Evolutionary conservation across 805 yeast genomes (phyloP), one percentile per base, ranked within the genome.

Genomic region (Monosporozyma yasuniensis): DNA sequence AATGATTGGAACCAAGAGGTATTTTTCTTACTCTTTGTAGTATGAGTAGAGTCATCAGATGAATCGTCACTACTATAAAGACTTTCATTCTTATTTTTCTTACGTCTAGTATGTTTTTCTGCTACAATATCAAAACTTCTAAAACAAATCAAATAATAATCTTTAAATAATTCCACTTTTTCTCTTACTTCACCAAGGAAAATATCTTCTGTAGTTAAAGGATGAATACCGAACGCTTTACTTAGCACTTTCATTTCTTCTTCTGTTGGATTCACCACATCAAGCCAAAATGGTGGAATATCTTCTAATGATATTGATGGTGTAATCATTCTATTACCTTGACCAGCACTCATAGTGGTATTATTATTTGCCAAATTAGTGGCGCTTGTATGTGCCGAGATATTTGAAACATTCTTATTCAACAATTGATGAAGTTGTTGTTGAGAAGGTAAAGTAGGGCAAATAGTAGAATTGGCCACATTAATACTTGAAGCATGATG

Each of bases 191-290:
- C 99, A 1, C 96, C 96, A 28, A 90, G 69, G 52, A 86, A 84
- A 45, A 91, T 90, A 69, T 91, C 99, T 64, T 91, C 99, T 0
- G 97, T 87, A 0, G 99, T 91, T 58, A 91, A 76, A 0, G 99
- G 99, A 67, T 91, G 99, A 50, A 91, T 87, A 0, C 95, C 96
- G 69, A 91, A 91, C 0, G 97, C 81, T 60, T 88, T 88, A 25
- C 95, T 80, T 12, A 91, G 59, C 0, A 84, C 93, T 60, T 91
- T 89, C 95, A 93, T 87, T 66, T 91, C 99, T 57, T 89, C 97
- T 61, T 93, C 98, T 0, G 96, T 86, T 10, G 99, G 99, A 60
- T 87, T 84, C 50, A 87, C 70, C 11, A 91, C 85, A 66, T 91
- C 98, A 10, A 91, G 73, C 99, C 99, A 91, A 73, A 91, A 89